phyloP scores from a whole-genome alignment of 2,329 filamentous ascomycete genomes.

The Epichloe festucae region DNA sequence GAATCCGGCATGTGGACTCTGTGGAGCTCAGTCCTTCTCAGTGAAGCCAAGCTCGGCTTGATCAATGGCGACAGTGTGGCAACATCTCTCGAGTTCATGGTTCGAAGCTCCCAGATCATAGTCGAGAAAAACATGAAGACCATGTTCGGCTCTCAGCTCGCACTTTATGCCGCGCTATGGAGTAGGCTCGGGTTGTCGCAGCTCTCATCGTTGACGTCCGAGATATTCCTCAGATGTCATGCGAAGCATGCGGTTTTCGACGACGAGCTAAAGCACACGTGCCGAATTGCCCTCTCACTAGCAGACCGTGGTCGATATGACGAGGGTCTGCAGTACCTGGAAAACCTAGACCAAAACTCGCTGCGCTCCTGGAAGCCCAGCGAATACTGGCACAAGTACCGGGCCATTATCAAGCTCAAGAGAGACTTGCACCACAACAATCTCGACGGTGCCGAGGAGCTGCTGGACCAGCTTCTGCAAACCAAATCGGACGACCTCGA shows the following conservation, averaged over 20 bases:
- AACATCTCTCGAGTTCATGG: constrained; percentile 59
- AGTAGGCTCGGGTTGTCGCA: constrained; percentile 54
- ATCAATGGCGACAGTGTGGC: constrained; percentile 54
- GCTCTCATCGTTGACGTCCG: constrained; percentile 47
- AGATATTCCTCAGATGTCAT: constrained; percentile 67
- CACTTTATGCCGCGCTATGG: constrained; percentile 62
- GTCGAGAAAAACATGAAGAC: constrained; percentile 61
- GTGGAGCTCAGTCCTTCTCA: constrained; percentile 70
- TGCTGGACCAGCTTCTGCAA: constrained; percentile 40
- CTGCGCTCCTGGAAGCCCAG: constrained; percentile 64
- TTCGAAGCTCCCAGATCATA: constrained; percentile 72
- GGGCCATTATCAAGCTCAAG: constrained; percentile 52
- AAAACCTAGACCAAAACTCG: constrained; percentile 40
- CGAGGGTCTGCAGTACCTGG: constrained; percentile 39
- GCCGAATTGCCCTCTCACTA: constrained; percentile 49
- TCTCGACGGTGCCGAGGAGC: constrained; percentile 35
- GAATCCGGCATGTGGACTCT: constrained; percentile 78
- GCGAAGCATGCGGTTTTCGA: constrained; percentile 47
- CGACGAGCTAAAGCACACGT: constrained; percentile 63
- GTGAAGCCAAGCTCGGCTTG: constrained; percentile 71
- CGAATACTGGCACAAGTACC: constrained; percentile 58
- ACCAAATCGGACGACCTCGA: constrained; percentile 37
- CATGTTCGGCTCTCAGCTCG: constrained; percentile 60
- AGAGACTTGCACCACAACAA: constrained; percentile 45
- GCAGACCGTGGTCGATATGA: constrained; percentile 57